Evolutionary conservation across 23 red algal species (phyloP), one percentile per base, ranked within the genome.

Genomic region (Chondrus crispus): DNA sequence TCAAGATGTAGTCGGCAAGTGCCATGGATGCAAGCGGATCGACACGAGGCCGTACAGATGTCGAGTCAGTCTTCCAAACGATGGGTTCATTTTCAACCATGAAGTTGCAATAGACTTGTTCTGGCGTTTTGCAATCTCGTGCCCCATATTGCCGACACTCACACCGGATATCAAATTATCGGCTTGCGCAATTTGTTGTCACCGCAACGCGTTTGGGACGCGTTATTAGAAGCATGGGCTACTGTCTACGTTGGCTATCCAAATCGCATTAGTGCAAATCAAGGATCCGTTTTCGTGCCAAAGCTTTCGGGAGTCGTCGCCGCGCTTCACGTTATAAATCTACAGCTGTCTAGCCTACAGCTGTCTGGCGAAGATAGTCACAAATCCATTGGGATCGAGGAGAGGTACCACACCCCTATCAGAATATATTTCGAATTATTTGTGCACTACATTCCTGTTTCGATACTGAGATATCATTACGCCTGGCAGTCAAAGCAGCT

Each of bases 41-140:
- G 32, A 26, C 24, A 37, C 10, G 18, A 28, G 32, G 10, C 78
- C 52, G 7, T 58, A 28, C 47, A 8, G 35, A 13, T 70, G 70
- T 44, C 13, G 47, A 43, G 40, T 86, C 19, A 11, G 58, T 9
- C 7, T 86, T 29, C 82, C 82, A 37, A 19, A n/a, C 5, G 32
- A 40, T 29, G 47, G 57, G 24, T 43, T 1, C 19, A 24, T 70
- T 19, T 86, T 86, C 62, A 86, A 86, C 1, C 58, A 51, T 46
- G 10, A 70, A n/a, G 35, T 86, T 30, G 58, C 58, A 38, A 36
- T 86, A 20, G 82, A 86, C 2, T 58, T 86, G n/a, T 29, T 86
- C 41, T 86, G 82, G 82, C 58, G 37, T 36, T 24, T 71, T 40
- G 1, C 28, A 26, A 86, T n/a, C 82, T 58, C 10, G 37, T 68